Base-by-base conservation (phyloP, 225 moss, liverwort and hornwort genomes). In the Asterella californica region DNA sequence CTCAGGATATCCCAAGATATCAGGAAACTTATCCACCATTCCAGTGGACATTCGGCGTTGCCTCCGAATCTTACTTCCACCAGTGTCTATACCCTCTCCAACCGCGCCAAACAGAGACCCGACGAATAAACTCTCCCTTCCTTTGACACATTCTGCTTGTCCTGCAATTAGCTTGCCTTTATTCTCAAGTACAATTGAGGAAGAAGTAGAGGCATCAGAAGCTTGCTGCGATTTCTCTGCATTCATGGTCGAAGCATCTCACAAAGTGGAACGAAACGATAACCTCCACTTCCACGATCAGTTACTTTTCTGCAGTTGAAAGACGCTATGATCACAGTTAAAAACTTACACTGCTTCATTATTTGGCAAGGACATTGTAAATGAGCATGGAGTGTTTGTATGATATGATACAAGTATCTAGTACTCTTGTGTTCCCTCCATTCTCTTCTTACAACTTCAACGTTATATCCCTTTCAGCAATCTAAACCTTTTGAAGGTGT, bases 41-140 rank as follows among this genome's bases (percentile, higher is more conserved):
- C 78, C 78, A 15, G 80, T 83, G 46, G 86, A 86, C 81, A 79
- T 81, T 52, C 86, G 80, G 52, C 86, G 86, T n/a, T 38, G 11
- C 80, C 70, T 86, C 65, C 34, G 32, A 19, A 0, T 18, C 52
- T 22, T 53, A 5, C 10, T 71, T 74, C 52, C 53, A 53, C 30
- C 19, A 54, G 17, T 54, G 14, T 19, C 74, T 32, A 1, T 30
- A 0, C 30, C 47, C 21, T n/a, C 52, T 0, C 29, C 47, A 8
- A 11, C 52, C 4, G 19, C 32, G 53, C 25, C 24, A 18, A 15
- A 45, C 24, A 15, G n/a, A 22, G 46, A 5, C 6, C 27, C 64
- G 10, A 63, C 21, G 24, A n/a, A 24, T 33, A 72, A 25, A 73
- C 73, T 73, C 29, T 3, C 49, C 45, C 73, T 49, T 48, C 48